These are phyloP conservation scores for Stevia rebaudiana DNA, from an alignment of 140 eudicot species.

Conservation along the genomic window DNA sequence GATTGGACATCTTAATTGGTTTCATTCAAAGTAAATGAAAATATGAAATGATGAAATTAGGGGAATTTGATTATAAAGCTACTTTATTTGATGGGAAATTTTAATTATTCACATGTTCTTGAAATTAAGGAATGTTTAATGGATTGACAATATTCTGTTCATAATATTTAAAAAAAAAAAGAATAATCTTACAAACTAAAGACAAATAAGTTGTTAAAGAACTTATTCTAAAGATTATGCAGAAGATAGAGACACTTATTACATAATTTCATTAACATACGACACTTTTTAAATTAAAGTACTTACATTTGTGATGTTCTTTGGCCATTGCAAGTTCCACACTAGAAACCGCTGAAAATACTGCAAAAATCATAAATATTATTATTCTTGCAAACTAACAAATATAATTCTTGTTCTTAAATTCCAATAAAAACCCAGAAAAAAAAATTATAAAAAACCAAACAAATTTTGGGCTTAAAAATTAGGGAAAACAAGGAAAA, in stretches of 20 bases:
- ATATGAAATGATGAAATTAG: no score
- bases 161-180: no score
- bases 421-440: not conserved
- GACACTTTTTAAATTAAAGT: not conserved
- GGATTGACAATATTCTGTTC: not conserved
- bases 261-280: constrained; percentile 7
- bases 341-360: constrained; percentile 95
- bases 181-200: constrained; percentile 17
- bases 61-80: no score
- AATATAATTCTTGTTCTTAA: not conserved
- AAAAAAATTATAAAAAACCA: no score
- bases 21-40: no score
- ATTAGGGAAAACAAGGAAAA: no score
- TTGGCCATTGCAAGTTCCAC: constrained; percentile 74
- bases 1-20: constrained; percentile 9
- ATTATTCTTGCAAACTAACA: no score
- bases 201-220: not conserved
- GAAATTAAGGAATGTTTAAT: not conserved
- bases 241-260: not conserved
- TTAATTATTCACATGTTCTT: not conserved
- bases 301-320: constrained; percentile 92
- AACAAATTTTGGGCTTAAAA: no score
- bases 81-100: no score
- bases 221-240: not conserved
- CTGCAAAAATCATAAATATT: no score